These are phyloP conservation scores for Ascoidea tarda DNA, from an alignment of 805 yeast genomes.

Conservation along the genomic window DNA sequence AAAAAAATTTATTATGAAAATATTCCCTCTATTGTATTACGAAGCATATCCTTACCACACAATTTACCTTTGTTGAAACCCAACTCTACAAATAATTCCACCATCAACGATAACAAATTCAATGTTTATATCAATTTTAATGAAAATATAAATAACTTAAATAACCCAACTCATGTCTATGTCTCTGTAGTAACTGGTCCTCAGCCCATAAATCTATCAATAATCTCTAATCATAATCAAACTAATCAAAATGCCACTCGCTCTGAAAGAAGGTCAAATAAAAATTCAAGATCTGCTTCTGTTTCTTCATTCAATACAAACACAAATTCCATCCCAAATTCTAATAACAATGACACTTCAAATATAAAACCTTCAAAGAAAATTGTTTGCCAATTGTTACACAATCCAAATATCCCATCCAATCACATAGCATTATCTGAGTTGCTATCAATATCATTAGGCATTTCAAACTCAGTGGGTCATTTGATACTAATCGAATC, in stretches of 20 bases:
- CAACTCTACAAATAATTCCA: slow-evolving; percentile 16
- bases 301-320: no score
- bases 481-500: slow-evolving; percentile 37
- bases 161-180: slow-evolving; percentile 28
- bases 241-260: background rate
- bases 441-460: slow-evolving; percentile 40
- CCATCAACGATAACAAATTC: slow-evolving; percentile 15
- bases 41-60: slow-evolving; percentile 41
- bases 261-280: background rate
- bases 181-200: slow-evolving; percentile 44
- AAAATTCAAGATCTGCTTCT: background rate
- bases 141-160: slow-evolving; percentile 22
- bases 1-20: slow-evolving; percentile 9
- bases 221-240: background rate
- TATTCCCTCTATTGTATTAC: slow-evolving; percentile 25
- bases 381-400: slow-evolving; percentile 37
- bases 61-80: slow-evolving; percentile 15
- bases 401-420: slow-evolving; percentile 19
- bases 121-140: slow-evolving; percentile 32
- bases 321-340: no score
- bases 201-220: background rate
- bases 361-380: slow-evolving; percentile 16
- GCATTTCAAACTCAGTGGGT: slow-evolving; percentile 36
- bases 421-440: slow-evolving; percentile 38
- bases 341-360: background rate